A percentile compares a stretch with the other conserved stretches of the same genome.
phyloP scores from a whole-genome alignment of 371 early-diverging fungal genomes.

The Entomophthora muscae region DNA sequence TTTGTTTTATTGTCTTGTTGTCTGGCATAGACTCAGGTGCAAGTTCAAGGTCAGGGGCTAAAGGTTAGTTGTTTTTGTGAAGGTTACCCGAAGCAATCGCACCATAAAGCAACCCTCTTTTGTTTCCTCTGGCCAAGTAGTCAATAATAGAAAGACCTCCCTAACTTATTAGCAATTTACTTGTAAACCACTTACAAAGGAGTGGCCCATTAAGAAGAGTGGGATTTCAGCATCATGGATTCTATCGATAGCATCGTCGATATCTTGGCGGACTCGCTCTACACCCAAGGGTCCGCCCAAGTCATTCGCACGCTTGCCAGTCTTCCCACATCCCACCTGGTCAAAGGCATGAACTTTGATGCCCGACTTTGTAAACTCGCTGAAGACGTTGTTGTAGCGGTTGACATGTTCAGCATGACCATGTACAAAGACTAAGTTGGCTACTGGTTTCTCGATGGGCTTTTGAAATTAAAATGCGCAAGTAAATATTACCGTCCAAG shows the following conservation, averaged over 20 bases:
- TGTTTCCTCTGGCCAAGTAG: conserved; percentile 22
- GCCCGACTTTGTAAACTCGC: conserved; percentile 25
- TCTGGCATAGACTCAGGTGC: background rate
- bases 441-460: conserved; percentile 9
- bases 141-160: conserved; percentile 35
- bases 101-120: conserved; percentile 22
- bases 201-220: conserved; percentile 40
- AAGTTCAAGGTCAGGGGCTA: background rate
- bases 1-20: background rate
- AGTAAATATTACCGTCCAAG: conserved; percentile 19
- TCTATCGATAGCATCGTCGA: conserved; percentile 27
- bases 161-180: conserved; percentile 8
- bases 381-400: conserved; percentile 34
- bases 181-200: conserved; percentile 24
- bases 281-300: conserved; percentile 35
- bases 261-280: conserved; percentile 20
- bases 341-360: conserved; percentile 37
- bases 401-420: conserved; percentile 45
- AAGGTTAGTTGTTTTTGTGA: background rate
- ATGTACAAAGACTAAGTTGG: conserved; percentile 29
- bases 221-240: conserved; percentile 22
- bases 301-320: conserved; percentile 26
- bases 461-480: background rate
- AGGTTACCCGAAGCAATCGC: conserved; percentile 24
- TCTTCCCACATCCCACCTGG: conserved; percentile 45